Conservation (phyloP, 257 asterid species). For the Eucommia ulmoides region DNA sequence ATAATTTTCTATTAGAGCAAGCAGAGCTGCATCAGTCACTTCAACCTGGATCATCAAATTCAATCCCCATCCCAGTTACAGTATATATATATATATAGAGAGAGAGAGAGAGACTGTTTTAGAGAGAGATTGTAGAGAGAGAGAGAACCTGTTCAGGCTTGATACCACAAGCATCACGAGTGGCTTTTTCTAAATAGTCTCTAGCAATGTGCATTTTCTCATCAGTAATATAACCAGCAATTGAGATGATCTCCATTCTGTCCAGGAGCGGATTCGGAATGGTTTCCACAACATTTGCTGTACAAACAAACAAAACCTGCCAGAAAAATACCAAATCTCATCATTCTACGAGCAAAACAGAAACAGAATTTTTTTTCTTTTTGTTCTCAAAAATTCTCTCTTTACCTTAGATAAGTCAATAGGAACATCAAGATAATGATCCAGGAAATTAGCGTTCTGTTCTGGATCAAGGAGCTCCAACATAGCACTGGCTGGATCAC, state of each 20-base stretch:
- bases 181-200: conserved; percentile 84
- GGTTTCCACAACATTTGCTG: conserved; percentile 83
- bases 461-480: conserved; percentile 98
- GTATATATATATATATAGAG: too few relatives aligned
- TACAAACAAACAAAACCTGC: conserved; percentile 96
- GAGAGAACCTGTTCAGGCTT: conserved; percentile 89
- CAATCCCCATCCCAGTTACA: too few relatives aligned
- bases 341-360: background rate
- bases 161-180: conserved; percentile 94
- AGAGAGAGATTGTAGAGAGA: too few relatives aligned
- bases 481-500: conserved; percentile 99
- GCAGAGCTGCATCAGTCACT: conserved; percentile 85
- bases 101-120: too few relatives aligned
- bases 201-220: conserved; percentile 98
- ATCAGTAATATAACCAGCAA: conserved; percentile 94
- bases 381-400: background rate
- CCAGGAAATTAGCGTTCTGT: conserved; percentile 97
- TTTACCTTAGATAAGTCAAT: conserved; percentile 92
- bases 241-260: conserved; percentile 94
- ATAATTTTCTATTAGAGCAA: conserved; percentile 80
- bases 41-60: conserved; percentile 47
- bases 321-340: background rate
- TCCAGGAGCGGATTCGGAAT: conserved; percentile 94
- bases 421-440: conserved; percentile 97
- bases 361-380: background rate